Percentiles rank a stretch among this genome's conserved stretches.
Evolutionary conservation across 176 grass and related monocot species (phyloP).

Genomic region (Oryza rufipogon): DNA sequence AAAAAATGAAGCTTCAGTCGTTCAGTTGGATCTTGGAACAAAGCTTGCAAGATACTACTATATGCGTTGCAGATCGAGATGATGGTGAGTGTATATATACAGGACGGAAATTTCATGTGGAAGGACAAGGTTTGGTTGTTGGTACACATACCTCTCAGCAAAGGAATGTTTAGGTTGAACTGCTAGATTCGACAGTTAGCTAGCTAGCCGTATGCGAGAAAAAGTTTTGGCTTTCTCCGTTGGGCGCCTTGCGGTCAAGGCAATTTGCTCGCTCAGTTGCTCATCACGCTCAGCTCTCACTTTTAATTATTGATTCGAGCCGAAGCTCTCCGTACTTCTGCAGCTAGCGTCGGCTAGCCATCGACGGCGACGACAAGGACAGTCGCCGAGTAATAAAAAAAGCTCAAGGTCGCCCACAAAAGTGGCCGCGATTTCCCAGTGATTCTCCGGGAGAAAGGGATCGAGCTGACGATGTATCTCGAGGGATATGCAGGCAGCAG

Average conservation of each 20-base stretch:
- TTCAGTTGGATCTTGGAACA: not conserved
- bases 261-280: slow-evolving; percentile 9
- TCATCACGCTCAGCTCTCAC: not conserved
- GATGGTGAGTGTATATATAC: not conserved
- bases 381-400: slow-evolving; percentile 12
- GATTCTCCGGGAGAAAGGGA: slow-evolving; percentile 32
- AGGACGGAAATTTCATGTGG: not conserved
- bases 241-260: not conserved
- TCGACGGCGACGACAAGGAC: slow-evolving; percentile 40
- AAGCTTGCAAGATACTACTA: not conserved
- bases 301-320: slow-evolving; percentile 39
- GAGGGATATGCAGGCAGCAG: not conserved
- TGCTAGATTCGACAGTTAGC: slow-evolving; percentile 33
- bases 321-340: not conserved
- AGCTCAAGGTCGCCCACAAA: slow-evolving; percentile 24
- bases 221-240: slow-evolving; percentile 30
- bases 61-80: not conserved
- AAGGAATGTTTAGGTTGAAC: slow-evolving; percentile 52
- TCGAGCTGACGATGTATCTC: not conserved
- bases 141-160: slow-evolving; percentile 28
- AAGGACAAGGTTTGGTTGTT: slow-evolving; percentile 9
- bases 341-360: not conserved
- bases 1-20: not conserved
- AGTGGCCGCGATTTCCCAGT: slow-evolving; percentile 19
- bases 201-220: slow-evolving; percentile 1